Conservation (phyloP, 2,329 filamentous ascomycete genomes). For the Zymoseptoria brevis region DNA sequence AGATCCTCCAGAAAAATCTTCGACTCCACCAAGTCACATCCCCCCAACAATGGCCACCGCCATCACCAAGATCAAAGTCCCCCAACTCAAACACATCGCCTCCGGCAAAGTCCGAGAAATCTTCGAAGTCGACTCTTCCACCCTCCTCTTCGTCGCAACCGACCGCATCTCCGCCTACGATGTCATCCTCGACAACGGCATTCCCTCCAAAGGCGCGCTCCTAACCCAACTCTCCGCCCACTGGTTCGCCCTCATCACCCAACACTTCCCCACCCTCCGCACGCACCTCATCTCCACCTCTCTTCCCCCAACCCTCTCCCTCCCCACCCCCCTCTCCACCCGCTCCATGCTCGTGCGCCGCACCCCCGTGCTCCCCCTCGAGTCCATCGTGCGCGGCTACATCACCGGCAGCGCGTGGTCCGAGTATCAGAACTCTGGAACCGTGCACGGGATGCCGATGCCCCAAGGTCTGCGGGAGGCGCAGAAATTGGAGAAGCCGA, state of each 20-base stretch:
- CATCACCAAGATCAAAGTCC: constrained; percentile 18
- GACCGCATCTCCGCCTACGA: constrained; percentile 95
- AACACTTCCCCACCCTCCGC: constrained; percentile 49
- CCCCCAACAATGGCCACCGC: neutral
- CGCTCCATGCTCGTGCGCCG: constrained; percentile 72
- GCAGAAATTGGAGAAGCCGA: constrained; percentile 58
- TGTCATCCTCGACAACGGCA: constrained; percentile 74
- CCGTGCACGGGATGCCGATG: constrained; percentile 69
- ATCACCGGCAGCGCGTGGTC: constrained; percentile 78
- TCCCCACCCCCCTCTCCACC: constrained; percentile 38
- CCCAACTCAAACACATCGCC: constrained; percentile 42
- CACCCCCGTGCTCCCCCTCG: constrained; percentile 67
- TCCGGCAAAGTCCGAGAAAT: constrained; percentile 74
- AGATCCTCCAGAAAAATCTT: neutral
- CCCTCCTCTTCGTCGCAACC: constrained; percentile 73
- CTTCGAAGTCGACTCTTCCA: constrained; percentile 61
- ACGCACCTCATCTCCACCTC: constrained; percentile 56
- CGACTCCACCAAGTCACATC: neutral
- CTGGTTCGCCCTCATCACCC: constrained; percentile 58
- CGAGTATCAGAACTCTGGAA: constrained; percentile 66
- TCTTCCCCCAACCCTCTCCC: constrained; percentile 45
- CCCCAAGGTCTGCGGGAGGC: constrained; percentile 62
- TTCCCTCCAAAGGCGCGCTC: constrained; percentile 59
- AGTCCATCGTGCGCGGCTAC: constrained; percentile 83
- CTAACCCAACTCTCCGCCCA: constrained; percentile 59